Conservation (phyloP, 106 monocot genomes). For the Dendrobium chrysotoxum region DNA sequence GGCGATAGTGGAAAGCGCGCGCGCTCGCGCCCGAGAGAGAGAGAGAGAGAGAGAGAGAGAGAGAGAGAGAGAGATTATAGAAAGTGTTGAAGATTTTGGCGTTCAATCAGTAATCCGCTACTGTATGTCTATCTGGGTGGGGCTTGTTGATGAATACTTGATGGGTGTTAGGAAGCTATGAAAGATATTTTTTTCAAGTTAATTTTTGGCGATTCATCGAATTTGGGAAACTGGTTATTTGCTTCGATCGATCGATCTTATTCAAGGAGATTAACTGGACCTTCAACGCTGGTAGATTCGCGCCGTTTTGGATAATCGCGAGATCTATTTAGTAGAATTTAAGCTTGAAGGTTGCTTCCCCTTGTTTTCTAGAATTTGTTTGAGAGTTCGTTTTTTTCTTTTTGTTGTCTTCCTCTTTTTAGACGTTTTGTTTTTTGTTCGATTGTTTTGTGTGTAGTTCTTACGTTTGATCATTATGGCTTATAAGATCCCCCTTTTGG, state of each 20-base stretch:
- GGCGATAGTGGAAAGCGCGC: too few relatives aligned
- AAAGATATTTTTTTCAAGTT: not conserved
- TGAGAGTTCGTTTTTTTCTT: not conserved
- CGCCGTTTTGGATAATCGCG: not conserved
- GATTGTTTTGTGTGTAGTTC: not conserved
- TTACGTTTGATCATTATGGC: conserved; percentile 1
- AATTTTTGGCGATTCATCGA: not conserved
- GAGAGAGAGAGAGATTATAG: not conserved
- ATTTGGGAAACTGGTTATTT: not conserved
- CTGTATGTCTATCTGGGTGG: not conserved
- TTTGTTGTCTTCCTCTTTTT: not conserved
- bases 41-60: not conserved
- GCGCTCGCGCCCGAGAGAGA: not conserved
- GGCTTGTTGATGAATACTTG: not conserved
- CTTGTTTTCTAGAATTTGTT: conserved; percentile 1
- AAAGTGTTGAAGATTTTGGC: not conserved
- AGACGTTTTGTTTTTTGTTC: not conserved
- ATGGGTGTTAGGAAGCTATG: not conserved
- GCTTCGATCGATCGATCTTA: not conserved
- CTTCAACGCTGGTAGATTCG: conserved; percentile 4
- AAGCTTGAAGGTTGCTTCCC: not conserved
- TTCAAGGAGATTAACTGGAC: not conserved
- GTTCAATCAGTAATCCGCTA: not conserved
- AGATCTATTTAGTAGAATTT: not conserved
- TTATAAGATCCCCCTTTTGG: not conserved